phyloP scores from a whole-genome alignment of 140 eudicot species.

The Ambrosia hybrid region DNA sequence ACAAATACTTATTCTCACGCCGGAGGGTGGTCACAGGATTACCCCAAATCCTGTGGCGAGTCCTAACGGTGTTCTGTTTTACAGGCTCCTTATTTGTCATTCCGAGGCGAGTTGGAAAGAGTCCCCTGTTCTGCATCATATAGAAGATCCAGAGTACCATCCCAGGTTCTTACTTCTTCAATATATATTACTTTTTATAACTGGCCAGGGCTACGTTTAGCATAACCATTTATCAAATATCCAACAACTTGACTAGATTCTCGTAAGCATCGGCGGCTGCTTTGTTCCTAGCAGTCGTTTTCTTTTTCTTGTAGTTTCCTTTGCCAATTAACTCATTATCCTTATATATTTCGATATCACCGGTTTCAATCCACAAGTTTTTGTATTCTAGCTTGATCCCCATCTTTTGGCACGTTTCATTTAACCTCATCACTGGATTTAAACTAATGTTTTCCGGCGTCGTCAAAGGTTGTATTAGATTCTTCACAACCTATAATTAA shows the following conservation, averaged over 20 bases:
- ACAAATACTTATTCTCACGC: no score
- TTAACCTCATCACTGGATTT: constrained; percentile 41
- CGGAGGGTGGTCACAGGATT: no score
- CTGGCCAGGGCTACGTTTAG: no score
- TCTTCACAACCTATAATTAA: constrained; percentile 37
- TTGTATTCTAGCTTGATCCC: constrained; percentile 18
- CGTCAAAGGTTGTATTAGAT: constrained; percentile 45
- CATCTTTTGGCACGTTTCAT: constrained; percentile 47
- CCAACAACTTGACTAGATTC: constrained; percentile 20
- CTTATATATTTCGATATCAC: constrained; percentile 36
- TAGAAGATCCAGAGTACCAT: no score
- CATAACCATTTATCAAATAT: not conserved
- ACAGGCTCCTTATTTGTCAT: no score
- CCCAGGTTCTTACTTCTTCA: no score
- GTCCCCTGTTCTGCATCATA: no score
- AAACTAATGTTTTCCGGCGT: constrained; percentile 30
- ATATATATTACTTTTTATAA: no score
- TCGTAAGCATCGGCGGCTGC: constrained; percentile 56
- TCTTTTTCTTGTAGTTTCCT: constrained; percentile 43
- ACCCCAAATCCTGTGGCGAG: no score
- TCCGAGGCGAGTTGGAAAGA: no score
- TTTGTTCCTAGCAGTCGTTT: constrained; percentile 41
- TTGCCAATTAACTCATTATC: constrained; percentile 39
- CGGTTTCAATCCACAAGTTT: constrained; percentile 35
- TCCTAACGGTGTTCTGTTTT: no score